A percentile compares a stretch with the other conserved stretches of the same genome.
phyloP scores from a whole-genome alignment of 148 eudicot species.

The Camellia granthamiana region DNA sequence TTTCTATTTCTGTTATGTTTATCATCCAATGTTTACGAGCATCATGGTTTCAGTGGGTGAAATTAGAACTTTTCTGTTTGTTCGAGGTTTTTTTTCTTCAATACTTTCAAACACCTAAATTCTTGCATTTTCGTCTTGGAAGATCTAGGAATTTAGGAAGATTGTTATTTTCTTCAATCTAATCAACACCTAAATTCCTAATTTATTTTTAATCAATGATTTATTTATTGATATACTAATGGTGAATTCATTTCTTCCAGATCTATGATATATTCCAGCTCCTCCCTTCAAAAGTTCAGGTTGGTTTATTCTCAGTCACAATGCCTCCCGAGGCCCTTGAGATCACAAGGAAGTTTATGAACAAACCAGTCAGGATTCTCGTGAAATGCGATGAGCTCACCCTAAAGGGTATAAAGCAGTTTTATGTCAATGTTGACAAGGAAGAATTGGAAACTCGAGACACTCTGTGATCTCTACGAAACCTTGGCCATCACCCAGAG shows the following conservation, averaged over 20 bases:
- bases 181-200: not conserved
- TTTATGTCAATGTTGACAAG: constrained; percentile 41
- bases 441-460: constrained; percentile 48
- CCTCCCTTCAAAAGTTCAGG: constrained; percentile 46
- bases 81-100: not conserved
- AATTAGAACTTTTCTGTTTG: not conserved
- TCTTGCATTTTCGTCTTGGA: no score
- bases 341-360: constrained; percentile 52
- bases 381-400: constrained; percentile 53
- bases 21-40: not conserved
- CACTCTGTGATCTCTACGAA: constrained; percentile 44
- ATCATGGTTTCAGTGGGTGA: not conserved
- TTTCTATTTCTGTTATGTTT: not conserved
- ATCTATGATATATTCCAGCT: constrained; percentile 50
- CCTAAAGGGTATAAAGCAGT: constrained; percentile 47
- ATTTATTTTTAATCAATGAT: not conserved
- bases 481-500: constrained; percentile 40
- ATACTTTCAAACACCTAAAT: not conserved
- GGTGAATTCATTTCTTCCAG: constrained; percentile 16
- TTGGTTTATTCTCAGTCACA: constrained; percentile 46
- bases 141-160: no score
- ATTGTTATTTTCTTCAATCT: not conserved
- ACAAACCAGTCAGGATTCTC: constrained; percentile 47
- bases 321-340: constrained; percentile 55
- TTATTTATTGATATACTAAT: not conserved